These are phyloP conservation scores for Globisporangium heterothallicum DNA, from an alignment of 352 stramenopile genomes.

Conservation along the genomic window DNA sequence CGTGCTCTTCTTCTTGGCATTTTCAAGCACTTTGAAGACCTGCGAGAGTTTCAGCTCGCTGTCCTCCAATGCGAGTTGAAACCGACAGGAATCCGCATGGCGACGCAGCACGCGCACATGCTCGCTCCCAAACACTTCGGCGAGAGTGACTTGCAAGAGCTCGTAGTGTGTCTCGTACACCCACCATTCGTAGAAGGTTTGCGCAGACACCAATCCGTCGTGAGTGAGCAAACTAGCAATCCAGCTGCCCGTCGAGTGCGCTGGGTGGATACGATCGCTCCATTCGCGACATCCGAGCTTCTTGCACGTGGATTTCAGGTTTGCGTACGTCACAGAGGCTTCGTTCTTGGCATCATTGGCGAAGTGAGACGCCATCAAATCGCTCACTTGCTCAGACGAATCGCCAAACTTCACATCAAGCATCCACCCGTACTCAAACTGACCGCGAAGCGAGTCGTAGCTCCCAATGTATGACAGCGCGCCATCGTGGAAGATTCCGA, in stretches of 20 bases:
- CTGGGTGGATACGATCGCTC: conserved; percentile 1
- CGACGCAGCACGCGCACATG: conserved; percentile 15
- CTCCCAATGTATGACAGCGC: conserved; percentile 12
- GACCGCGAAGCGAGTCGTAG: conserved; percentile 6
- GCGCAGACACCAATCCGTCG: conserved; percentile 8
- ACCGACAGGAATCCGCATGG: conserved; percentile 11
- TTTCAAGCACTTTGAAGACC: conserved; percentile 24
- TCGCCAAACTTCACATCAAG: conserved; percentile 7
- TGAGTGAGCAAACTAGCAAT: conserved; percentile 7
- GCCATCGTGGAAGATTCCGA: conserved; percentile 78
- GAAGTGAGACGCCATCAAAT: no score
- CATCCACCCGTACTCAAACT: conserved; percentile 21
- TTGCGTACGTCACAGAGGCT: conserved; percentile 3
- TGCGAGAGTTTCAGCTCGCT: conserved; percentile 18
- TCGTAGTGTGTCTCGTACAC: conserved; percentile 11
- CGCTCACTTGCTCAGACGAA: neutral
- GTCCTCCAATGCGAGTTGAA: conserved; percentile 18
- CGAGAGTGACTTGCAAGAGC: conserved; percentile 3
- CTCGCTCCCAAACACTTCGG: conserved; percentile 14
- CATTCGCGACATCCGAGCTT: conserved; percentile 12
- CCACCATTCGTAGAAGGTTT: conserved; percentile 13
- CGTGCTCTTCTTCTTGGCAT: neutral
- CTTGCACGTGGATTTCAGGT: conserved; percentile 3
- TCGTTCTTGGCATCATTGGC: no score
- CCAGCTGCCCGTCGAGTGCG: conserved; percentile 17